phyloP scores from a whole-genome alignment of 306 rosid species.

The Rosa rugosa region DNA sequence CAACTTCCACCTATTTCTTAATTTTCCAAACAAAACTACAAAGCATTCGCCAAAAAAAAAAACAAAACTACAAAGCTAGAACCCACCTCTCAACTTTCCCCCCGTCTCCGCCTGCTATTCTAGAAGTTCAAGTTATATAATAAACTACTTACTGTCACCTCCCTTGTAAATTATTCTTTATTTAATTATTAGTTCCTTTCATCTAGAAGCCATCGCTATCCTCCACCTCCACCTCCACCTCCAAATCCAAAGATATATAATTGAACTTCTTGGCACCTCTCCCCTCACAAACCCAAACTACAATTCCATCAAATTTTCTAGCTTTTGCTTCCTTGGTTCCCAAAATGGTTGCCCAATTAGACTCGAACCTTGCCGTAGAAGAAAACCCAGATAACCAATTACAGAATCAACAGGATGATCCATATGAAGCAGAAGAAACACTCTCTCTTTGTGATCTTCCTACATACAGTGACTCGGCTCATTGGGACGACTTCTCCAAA shows the following conservation, averaged over 20 bases:
- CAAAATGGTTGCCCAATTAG: conserved; percentile 38
- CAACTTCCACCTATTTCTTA: neutral
- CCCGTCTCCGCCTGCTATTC: conserved; percentile 49
- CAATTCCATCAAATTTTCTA: neutral
- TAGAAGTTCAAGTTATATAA: conserved; percentile 34
- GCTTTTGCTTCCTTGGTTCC: neutral
- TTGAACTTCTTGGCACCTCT: neutral
- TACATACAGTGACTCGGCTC: conserved; percentile 38
- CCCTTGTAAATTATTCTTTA: neutral
- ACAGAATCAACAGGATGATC: conserved; percentile 25
- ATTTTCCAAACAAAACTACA: neutral
- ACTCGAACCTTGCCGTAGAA: neutral
- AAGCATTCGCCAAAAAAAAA: too few relatives aligned
- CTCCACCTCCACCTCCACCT: conserved; percentile 9
- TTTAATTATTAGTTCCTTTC: conserved; percentile 10
- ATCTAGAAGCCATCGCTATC: conserved; percentile 57
- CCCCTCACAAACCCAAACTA: neutral
- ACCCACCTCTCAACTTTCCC: neutral
- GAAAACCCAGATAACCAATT: conserved; percentile 11
- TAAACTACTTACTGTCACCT: too few relatives aligned
- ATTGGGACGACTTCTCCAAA: conserved; percentile 43
- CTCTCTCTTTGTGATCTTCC: conserved; percentile 81
- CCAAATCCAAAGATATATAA: conserved; percentile 16
- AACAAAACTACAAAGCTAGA: neutral
- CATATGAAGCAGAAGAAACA: conserved; percentile 57